Evolutionary conservation across 345 rosid genomes (phyloP).

Genomic region (Eucalyptus sp.): DNA sequence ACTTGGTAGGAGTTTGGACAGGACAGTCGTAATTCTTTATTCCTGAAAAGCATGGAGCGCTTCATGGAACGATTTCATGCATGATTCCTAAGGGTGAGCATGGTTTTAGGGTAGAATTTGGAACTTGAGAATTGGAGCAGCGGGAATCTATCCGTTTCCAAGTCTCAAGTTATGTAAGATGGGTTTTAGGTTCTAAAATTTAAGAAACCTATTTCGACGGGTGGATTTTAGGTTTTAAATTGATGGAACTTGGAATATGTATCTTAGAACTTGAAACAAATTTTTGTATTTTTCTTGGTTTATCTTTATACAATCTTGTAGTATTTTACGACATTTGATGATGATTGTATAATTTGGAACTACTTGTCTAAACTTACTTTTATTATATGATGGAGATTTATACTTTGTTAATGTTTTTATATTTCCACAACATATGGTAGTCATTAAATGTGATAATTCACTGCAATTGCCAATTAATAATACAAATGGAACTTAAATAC

Average conservation of each 20-base stretch:
- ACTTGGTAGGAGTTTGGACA: background rate
- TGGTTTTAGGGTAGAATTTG: accelerated
- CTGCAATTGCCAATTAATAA: accelerated
- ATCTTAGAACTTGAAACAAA: too few species aligned
- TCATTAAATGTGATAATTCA: too few species aligned
- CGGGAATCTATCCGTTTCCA: accelerated
- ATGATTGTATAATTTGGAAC: too few species aligned
- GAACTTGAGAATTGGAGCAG: accelerated
- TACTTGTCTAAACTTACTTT: too few species aligned
- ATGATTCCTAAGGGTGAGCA: accelerated
- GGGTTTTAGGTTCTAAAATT: accelerated
- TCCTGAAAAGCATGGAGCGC: background rate
- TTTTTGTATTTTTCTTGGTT: too few species aligned
- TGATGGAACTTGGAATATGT: accelerated
- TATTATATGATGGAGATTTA: accelerated
- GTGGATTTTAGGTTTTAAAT: too few species aligned
- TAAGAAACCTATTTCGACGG: accelerated
- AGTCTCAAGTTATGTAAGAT: accelerated
- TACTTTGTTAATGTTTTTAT: too few species aligned
- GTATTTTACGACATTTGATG: too few species aligned
- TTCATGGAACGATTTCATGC: too few species aligned
- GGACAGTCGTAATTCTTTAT: background rate
- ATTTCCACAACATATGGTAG: too few species aligned
- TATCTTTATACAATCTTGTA: accelerated
- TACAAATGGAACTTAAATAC: accelerated